A percentile compares a stretch with the other conserved stretches of the same genome.
phyloP scores from a whole-genome alignment of 768 basidiomycete species.

The Grammothele lineata region DNA sequence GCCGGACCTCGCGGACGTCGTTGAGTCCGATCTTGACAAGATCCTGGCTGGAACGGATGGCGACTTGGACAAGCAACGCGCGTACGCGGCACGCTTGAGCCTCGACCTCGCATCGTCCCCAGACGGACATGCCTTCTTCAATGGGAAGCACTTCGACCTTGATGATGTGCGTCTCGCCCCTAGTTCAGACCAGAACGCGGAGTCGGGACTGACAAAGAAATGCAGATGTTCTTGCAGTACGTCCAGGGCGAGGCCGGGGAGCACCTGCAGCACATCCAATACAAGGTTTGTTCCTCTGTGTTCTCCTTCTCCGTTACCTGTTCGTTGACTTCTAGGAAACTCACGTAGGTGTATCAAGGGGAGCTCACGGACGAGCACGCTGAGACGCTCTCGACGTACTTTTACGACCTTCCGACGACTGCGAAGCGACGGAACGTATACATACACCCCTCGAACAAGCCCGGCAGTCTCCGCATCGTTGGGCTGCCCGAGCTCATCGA shows the following conservation, averaged over 20 bases:
- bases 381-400: conserved; percentile 63
- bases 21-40: conserved; percentile 33
- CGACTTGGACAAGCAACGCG: conserved; percentile 36
- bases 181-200: no score
- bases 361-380: conserved; percentile 49
- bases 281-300: conserved; percentile 44
- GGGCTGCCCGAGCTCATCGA: conserved; percentile 53
- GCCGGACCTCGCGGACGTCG: conserved; percentile 16
- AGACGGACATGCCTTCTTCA: conserved; percentile 76
- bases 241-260: conserved; percentile 56
- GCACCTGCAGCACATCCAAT: conserved; percentile 69
- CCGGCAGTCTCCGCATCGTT: conserved; percentile 46
- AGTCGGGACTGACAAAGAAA: conserved; percentile 4
- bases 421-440: conserved; percentile 68
- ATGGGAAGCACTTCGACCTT: conserved; percentile 75
- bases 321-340: no score
- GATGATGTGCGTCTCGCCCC: conserved; percentile 51
- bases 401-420: conserved; percentile 84
- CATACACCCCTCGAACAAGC: conserved; percentile 52
- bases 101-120: conserved; percentile 34
- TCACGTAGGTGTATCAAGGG: conserved; percentile 53
- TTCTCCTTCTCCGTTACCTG: no score
- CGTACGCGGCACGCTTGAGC: conserved; percentile 58
- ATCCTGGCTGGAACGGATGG: conserved; percentile 32
- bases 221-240: conserved; percentile 58